phyloP scores from a whole-genome alignment of 2,329 filamentous ascomycete species.

The Pseudogymnoascus sp. region DNA sequence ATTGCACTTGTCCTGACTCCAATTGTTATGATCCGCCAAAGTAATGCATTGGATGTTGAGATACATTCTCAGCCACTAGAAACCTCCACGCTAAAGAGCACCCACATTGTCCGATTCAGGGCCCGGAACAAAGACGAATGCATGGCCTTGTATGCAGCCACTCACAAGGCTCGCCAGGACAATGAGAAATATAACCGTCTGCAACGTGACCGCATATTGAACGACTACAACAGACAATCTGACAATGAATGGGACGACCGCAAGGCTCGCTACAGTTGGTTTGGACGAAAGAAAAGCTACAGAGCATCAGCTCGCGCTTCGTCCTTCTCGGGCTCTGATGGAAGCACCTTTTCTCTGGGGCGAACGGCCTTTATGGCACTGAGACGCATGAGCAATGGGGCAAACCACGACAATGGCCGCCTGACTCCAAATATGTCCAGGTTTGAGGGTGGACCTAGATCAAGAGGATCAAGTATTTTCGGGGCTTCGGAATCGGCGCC shows the following conservation, averaged over 20 bases:
- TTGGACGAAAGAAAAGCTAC: slow-evolving; percentile 58
- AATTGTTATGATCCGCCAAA: slow-evolving; percentile 79
- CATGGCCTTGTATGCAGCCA: slow-evolving; percentile 71
- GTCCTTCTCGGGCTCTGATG: slow-evolving; percentile 52
- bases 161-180: slow-evolving; percentile 83
- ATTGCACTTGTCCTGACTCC: slow-evolving; percentile 81
- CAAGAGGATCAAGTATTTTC: slow-evolving; percentile 47
- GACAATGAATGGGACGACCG: slow-evolving; percentile 34
- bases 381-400: slow-evolving; percentile 63
- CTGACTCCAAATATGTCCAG: slow-evolving; percentile 34
- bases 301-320: slow-evolving; percentile 54
- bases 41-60: slow-evolving; percentile 87
- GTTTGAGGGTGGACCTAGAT: slow-evolving; percentile 16
- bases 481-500: slow-evolving; percentile 38
- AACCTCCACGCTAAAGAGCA: slow-evolving; percentile 60
- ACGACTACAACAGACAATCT: slow-evolving; percentile 53
- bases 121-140: slow-evolving; percentile 70
- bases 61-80: slow-evolving; percentile 77
- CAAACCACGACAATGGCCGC: slow-evolving; percentile 55
- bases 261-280: slow-evolving; percentile 44
- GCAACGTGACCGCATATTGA: slow-evolving; percentile 60
- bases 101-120: slow-evolving; percentile 75
- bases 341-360: slow-evolving; percentile 67
- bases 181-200: slow-evolving; percentile 78
- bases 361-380: slow-evolving; percentile 68